These are phyloP conservation scores for Vigna angularis DNA, from an alignment of 306 rosid species.

Conservation along the genomic window DNA sequence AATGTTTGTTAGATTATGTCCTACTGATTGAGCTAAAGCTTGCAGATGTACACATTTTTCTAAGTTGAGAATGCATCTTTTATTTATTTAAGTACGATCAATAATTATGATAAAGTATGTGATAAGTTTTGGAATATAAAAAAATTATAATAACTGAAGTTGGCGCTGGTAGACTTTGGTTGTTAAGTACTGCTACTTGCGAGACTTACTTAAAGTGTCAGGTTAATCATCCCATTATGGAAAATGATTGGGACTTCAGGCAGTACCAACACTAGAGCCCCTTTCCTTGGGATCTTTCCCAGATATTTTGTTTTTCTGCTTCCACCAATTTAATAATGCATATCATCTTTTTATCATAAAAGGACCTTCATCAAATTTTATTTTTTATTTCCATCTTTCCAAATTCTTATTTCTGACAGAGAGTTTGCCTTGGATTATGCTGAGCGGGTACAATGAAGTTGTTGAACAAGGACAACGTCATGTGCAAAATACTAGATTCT, in stretches of 20 bases:
- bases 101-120: too few relatives aligned
- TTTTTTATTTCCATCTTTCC: neutral
- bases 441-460: too few relatives aligned
- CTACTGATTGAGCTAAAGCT: too few relatives aligned
- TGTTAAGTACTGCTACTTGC: slow-evolving; percentile 93
- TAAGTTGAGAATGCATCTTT: too few relatives aligned
- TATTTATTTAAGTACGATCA: too few relatives aligned
- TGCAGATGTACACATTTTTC: too few relatives aligned
- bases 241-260: slow-evolving; percentile 98
- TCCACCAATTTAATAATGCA: neutral
- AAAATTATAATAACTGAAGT: slow-evolving; percentile 35
- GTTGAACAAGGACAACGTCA: too few relatives aligned
- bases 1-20: too few relatives aligned
- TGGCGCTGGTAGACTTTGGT: slow-evolving; percentile 68
- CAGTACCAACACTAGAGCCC: slow-evolving; percentile 71
- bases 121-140: too few relatives aligned
- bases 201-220: slow-evolving; percentile 97
- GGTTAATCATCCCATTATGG: slow-evolving; percentile 99
- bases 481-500: too few relatives aligned
- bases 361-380: neutral
- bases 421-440: too few relatives aligned
- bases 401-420: neutral
- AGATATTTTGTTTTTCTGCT: slow-evolving; percentile 49
- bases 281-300: slow-evolving; percentile 69
- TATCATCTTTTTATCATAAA: neutral